Evolutionary conservation across 192 early-diverging fungal species (phyloP).

Genomic region (Backusella sp.): DNA sequence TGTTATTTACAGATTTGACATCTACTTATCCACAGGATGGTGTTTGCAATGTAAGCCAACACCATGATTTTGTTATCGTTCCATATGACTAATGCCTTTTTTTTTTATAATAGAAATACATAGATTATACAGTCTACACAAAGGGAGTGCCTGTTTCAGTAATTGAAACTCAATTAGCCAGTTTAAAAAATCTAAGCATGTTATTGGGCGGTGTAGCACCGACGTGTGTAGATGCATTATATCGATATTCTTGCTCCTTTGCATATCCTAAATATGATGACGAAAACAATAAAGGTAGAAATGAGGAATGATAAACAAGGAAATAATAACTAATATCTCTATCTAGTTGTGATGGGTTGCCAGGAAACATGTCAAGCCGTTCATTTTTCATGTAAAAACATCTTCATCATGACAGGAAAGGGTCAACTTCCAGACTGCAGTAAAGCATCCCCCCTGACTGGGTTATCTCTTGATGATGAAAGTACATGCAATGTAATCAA

Average conservation of each 20-base stretch:
- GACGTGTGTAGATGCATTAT: conserved; percentile 27
- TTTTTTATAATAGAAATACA: not conserved
- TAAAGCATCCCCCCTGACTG: not conserved
- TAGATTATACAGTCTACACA: not conserved
- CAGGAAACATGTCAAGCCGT: not conserved
- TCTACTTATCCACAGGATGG: not conserved
- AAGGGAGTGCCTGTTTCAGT: not conserved
- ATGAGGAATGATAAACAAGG: not conserved
- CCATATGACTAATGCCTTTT: not conserved
- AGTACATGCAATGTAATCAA: conserved; percentile 3
- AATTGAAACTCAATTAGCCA: conserved; percentile 9
- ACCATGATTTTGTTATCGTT: not conserved
- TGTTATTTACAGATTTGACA: not conserved
- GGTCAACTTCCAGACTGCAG: not conserved
- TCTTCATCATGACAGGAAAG: conserved; percentile 5
- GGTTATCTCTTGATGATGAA: not conserved
- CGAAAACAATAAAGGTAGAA: not conserved
- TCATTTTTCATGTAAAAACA: not conserved
- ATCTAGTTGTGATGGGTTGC: not conserved
- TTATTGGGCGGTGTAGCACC: not conserved
- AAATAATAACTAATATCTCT: not conserved
- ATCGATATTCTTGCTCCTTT: conserved; percentile 31
- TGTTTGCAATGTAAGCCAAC: not conserved
- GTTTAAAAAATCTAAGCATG: not conserved
- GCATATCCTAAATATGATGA: conserved; percentile 30